phyloP scores from a whole-genome alignment of 495 filamentous ascomycete species.

The Aspergillus avenaceus region DNA sequence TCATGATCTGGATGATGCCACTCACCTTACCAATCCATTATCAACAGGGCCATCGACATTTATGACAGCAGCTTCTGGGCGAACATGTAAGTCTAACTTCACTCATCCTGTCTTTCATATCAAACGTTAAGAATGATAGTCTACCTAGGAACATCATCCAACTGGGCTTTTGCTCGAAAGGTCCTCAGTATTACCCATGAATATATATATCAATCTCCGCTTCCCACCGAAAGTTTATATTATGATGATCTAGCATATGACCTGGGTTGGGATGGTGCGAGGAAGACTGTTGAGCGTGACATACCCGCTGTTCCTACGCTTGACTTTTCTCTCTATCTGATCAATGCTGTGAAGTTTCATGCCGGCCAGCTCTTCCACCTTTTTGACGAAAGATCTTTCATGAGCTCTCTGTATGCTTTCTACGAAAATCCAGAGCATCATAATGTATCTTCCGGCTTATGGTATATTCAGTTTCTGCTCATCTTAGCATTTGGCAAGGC shows the following conservation, averaged over 20 bases:
- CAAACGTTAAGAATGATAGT: slow-evolving; percentile 14
- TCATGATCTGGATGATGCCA: slow-evolving; percentile 8
- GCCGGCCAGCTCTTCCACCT: slow-evolving; percentile 42
- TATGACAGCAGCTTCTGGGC: slow-evolving; percentile 27
- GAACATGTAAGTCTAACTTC: slow-evolving; percentile 21
- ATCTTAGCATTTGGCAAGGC: slow-evolving; percentile 43
- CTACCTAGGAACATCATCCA: slow-evolving; percentile 43
- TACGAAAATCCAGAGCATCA: slow-evolving; percentile 25
- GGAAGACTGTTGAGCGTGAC: slow-evolving; percentile 20
- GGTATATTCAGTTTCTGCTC: slow-evolving; percentile 44
- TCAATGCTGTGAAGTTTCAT: slow-evolving; percentile 42
- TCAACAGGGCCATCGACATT: slow-evolving; percentile 34
- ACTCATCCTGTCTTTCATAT: not conserved
- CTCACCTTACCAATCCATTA: slow-evolving; percentile 33
- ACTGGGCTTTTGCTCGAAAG: slow-evolving; percentile 43
- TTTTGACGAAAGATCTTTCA: slow-evolving; percentile 40
- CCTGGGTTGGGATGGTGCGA: slow-evolving; percentile 36
- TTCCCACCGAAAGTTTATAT: slow-evolving; percentile 30
- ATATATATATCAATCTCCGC: slow-evolving; percentile 27
- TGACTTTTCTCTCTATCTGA: slow-evolving; percentile 40
- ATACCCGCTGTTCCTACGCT: slow-evolving; percentile 28
- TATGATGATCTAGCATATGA: slow-evolving; percentile 40
- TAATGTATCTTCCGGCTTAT: slow-evolving; percentile 22
- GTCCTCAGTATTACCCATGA: slow-evolving; percentile 38
- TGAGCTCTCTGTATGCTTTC: slow-evolving; percentile 31